phyloP scores from a whole-genome alignment of 495 filamentous ascomycete species.

The Sabuloglossum arenarium region DNA sequence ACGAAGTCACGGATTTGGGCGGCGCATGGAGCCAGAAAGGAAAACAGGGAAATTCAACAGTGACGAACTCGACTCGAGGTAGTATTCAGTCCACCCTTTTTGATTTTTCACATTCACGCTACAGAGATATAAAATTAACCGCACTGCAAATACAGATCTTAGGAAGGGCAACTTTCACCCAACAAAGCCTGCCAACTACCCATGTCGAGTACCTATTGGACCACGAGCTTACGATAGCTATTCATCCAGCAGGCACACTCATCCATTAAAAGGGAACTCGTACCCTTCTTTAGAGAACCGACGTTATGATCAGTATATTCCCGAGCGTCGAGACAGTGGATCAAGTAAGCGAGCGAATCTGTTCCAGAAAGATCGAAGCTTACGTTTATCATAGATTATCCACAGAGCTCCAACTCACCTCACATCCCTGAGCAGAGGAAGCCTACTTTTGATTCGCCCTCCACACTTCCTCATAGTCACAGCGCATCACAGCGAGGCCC shows the following conservation, averaged over 20 bases:
- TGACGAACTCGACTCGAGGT: neutral
- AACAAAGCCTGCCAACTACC: neutral
- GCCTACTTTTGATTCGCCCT: neutral
- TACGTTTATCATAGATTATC: neutral
- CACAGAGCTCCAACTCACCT: neutral
- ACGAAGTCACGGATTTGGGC: neutral
- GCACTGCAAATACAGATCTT: neutral
- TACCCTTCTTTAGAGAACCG: neutral
- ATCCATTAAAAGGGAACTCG: neutral
- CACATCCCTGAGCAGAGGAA: neutral
- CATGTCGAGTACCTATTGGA: neutral
- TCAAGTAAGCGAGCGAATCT: neutral
- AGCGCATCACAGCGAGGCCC: neutral
- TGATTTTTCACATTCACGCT: neutral
- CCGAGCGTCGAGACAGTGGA: neutral
- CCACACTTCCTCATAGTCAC: neutral
- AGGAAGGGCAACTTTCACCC: neutral
- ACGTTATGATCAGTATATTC: neutral
- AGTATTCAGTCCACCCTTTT: neutral
- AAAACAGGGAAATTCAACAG: neutral
- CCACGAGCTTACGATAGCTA: neutral
- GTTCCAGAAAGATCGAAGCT: neutral
- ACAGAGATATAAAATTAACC: neutral
- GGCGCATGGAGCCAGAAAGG: neutral
- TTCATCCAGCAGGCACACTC: neutral